Conservation (phyloP, 352 stramenopile species). For the Bremia lactucae region DNA sequence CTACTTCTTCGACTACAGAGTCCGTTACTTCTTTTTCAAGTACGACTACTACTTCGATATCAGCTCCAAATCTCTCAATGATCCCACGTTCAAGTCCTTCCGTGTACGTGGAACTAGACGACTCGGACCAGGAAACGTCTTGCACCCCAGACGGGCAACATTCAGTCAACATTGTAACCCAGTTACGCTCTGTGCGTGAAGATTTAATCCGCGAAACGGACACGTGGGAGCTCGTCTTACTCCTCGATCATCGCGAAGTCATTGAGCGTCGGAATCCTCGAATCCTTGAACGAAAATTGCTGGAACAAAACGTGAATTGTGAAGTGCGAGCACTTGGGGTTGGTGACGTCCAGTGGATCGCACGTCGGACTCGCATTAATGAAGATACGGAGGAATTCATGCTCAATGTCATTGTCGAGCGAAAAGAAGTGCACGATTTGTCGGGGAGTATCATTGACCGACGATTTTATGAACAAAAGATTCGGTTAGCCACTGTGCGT, state of each 20-base stretch:
- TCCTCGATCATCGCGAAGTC: slow-evolving; percentile 78
- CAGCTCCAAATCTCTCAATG: too few relatives aligned
- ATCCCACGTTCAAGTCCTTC: too few relatives aligned
- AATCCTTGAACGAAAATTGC: slow-evolving; percentile 72
- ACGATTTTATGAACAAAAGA: slow-evolving; percentile 74
- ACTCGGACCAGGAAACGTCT: slow-evolving; percentile 26
- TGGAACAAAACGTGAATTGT: slow-evolving; percentile 68
- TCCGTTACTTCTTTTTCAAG: background rate
- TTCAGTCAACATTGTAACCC: slow-evolving; percentile 1
- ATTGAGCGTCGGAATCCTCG: slow-evolving; percentile 57
- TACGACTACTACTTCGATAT: background rate
- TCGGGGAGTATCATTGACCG: slow-evolving; percentile 79
- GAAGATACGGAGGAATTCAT: slow-evolving; percentile 45
- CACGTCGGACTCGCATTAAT: slow-evolving; percentile 32
- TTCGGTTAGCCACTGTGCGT: slow-evolving; percentile 31
- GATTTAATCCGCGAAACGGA: slow-evolving; percentile 27
- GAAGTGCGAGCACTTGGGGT: slow-evolving; percentile 68
- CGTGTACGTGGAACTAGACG: slow-evolving; percentile 30
- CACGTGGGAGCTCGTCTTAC: slow-evolving; percentile 64
- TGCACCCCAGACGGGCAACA: background rate
- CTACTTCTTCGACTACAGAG: background rate
- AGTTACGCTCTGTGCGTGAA: slow-evolving; percentile 1
- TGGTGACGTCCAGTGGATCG: slow-evolving; percentile 74
- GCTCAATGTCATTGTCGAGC: slow-evolving; percentile 76
- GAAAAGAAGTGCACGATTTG: slow-evolving; percentile 71